Evolutionary conservation across 768 basidiomycete genomes (phyloP).

Genomic region (Lactarius quietus): DNA sequence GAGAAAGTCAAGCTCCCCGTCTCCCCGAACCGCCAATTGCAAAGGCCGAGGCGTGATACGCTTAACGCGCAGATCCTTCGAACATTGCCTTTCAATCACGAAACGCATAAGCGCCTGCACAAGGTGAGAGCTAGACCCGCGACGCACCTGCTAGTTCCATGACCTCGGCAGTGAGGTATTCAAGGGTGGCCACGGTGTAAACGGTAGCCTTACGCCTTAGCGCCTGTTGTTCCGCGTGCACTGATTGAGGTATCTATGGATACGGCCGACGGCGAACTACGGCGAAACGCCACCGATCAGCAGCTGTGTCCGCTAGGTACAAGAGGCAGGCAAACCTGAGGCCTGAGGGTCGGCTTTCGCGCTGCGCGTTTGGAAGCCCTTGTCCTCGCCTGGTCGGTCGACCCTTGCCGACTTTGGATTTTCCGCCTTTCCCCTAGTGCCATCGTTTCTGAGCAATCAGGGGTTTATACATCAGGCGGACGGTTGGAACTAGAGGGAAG

Average conservation of each 20-base stretch:
- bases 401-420: conserved; percentile 4
- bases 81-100: neutral
- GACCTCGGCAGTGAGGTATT: neutral
- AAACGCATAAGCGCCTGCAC: neutral
- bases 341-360: conserved; percentile 4
- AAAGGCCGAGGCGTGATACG: neutral
- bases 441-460: neutral
- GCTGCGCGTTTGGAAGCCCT: conserved; percentile 12
- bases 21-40: neutral
- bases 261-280: too few species aligned
- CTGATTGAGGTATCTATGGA: neutral
- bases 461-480: neutral
- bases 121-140: too few species aligned
- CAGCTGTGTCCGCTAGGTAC: too few species aligned
- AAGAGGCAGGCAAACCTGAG: too few species aligned
- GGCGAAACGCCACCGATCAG: too few species aligned
- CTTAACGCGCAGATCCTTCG: neutral
- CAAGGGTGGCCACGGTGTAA: neutral
- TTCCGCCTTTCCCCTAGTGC: conserved; percentile 7
- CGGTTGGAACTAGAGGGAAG: neutral
- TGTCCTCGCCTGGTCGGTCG: neutral
- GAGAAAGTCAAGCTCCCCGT: neutral
- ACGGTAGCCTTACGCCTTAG: neutral
- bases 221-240: neutral
- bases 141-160: neutral